These are phyloP conservation scores for sorghum (Sorghum bicolor) DNA, from an alignment of 176 grass and related monocot species.

Conservation along the genomic window DNA sequence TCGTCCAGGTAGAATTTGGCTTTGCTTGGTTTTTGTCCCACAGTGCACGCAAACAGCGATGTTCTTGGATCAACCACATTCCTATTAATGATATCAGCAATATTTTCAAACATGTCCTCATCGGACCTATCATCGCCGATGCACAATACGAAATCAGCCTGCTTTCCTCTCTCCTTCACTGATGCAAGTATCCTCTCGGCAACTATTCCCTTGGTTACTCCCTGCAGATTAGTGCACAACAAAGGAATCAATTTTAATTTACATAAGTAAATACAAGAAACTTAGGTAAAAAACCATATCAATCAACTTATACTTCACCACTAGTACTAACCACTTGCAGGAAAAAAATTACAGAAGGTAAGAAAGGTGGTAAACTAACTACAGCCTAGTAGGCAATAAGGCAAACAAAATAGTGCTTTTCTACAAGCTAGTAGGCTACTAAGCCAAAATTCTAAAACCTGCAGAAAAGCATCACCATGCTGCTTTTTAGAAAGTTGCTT, in stretches of 20 bases:
- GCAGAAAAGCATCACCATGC: background rate
- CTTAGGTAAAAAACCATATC: background rate
- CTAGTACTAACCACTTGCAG: background rate
- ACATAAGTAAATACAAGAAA: background rate
- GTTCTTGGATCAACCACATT: constrained; percentile 60
- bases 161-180: constrained; percentile 68
- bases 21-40: constrained; percentile 97
- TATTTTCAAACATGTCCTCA: constrained; percentile 96
- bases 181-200: constrained; percentile 79
- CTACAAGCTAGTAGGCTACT: background rate
- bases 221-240: constrained; percentile 47
- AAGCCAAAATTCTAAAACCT: background rate
- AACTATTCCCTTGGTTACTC: constrained; percentile 82
- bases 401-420: constrained; percentile 3
- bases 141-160: constrained; percentile 80
- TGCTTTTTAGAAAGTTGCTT: constrained; percentile 1
- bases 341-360: background rate
- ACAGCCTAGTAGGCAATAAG: background rate
- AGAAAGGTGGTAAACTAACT: background rate
- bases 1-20: constrained; percentile 98
- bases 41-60: constrained; percentile 78
- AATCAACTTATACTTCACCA: background rate
- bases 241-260: background rate
- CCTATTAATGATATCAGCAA: constrained; percentile 57
- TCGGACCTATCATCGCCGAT: constrained; percentile 91